Conservation (phyloP, 257 asterid genomes). For the Solanum sitiens region DNA sequence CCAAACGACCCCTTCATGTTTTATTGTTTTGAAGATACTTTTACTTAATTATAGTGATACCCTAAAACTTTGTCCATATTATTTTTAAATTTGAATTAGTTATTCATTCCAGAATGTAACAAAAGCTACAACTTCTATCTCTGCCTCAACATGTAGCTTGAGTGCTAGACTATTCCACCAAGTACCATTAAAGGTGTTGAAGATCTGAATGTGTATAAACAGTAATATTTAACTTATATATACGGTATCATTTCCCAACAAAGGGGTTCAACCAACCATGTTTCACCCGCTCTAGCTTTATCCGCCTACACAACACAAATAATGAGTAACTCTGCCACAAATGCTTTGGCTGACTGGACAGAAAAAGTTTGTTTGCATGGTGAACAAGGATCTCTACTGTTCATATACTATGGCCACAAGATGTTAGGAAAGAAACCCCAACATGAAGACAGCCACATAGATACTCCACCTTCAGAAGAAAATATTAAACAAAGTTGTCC, state of each 20-base stretch:
- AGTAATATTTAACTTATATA: neutral
- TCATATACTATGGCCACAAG: constrained; percentile 6
- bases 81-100: neutral
- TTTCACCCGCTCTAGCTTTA: neutral
- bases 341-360: neutral
- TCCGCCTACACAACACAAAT: neutral
- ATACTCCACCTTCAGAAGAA: constrained; percentile 26
- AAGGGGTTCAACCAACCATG: neutral
- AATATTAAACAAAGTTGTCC: neutral
- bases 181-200: neutral
- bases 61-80: neutral
- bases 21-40: neutral
- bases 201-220: neutral
- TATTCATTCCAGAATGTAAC: neutral
- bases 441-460: constrained; percentile 32
- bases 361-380: neutral
- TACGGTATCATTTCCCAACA: neutral
- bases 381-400: neutral
- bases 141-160: neutral
- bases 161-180: neutral
- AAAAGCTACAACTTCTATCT: neutral
- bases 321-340: neutral
- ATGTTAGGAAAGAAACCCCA: constrained; percentile 10
- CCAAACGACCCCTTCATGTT: too few relatives aligned
- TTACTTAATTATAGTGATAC: neutral